Percentiles rank a stretch among this genome's conserved stretches.
These are phyloP conservation scores for Hansfordia pulvinata DNA, from an alignment of 2,329 filamentous ascomycete genomes.

Conservation along the genomic window DNA sequence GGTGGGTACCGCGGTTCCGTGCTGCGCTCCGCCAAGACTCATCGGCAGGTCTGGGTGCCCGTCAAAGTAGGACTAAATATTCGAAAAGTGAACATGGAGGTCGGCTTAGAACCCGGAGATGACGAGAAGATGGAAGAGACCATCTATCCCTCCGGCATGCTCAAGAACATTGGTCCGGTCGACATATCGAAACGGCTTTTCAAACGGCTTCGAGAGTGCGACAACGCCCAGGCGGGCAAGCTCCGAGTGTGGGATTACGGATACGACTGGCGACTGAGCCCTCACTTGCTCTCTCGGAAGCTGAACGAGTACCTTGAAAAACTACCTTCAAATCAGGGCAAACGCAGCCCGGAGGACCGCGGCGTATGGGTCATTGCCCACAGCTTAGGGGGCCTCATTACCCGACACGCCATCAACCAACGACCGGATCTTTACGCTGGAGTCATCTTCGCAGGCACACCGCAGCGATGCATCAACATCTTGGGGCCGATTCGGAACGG, in stretches of 20 bases:
- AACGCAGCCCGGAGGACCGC: slow-evolving; percentile 32
- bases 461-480: slow-evolving; percentile 81
- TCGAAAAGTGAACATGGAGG: slow-evolving; percentile 80
- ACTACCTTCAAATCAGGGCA: slow-evolving; percentile 59
- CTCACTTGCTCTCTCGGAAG: slow-evolving; percentile 56
- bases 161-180: slow-evolving; percentile 83
- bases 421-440: slow-evolving; percentile 76
- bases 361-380: slow-evolving; percentile 79
- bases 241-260: slow-evolving; percentile 81
- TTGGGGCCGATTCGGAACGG: slow-evolving; percentile 80
- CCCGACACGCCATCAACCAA: slow-evolving; percentile 75
- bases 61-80: slow-evolving; percentile 88
- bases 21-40: slow-evolving; percentile 67
- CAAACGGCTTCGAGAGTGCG: slow-evolving; percentile 59
- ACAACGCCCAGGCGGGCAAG: slow-evolving; percentile 58
- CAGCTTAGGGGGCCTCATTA: slow-evolving; percentile 77
- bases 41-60: slow-evolving; percentile 87
- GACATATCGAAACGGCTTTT: slow-evolving; percentile 78
- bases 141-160: slow-evolving; percentile 78
- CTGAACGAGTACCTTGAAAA: slow-evolving; percentile 61
- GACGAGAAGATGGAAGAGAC: slow-evolving; percentile 71
- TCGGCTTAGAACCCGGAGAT: slow-evolving; percentile 69
- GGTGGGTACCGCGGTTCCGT: slow-evolving; percentile 86
- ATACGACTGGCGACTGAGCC: slow-evolving; percentile 88
- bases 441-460: slow-evolving; percentile 74